Evolutionary conservation across 2,329 filamentous ascomycete species (phyloP), one percentile per base, ranked within the genome.

Genomic region (Exophiala calicioides): DNA sequence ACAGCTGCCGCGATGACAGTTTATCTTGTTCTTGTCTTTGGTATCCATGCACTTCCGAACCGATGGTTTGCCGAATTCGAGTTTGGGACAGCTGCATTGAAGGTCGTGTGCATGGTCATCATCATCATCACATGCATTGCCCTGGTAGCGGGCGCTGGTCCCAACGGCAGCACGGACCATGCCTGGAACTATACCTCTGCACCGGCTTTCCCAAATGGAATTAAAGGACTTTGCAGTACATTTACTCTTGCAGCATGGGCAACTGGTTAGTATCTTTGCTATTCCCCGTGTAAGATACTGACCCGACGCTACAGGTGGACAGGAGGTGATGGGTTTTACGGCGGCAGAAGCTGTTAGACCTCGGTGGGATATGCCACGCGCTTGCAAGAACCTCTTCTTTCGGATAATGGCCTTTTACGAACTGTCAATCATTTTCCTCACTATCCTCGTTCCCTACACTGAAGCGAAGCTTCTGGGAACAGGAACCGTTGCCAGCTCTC

Each of bases 401-500:
- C 71, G 76, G 54, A 70, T 79, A 12, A 57, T 76, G 5, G 65
- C 76, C 50, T 80, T 81, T 58, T 84, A 84, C 58, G 68, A 79
- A 32, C 41, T 79, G 10, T 73, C 73, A 2, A 72, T 77, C 1
- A 67, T 83, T 7, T 70, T 78, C 12, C 78, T 82, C 31, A 79
- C 80, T 19, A 71, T 85, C 42, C 69, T 77, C 5, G 77, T 84
- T n/a, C 72, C 78, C 5, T 77, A 72, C 47, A 72, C 79, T 30
- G 75, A 82, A 68, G 52, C 65, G 0, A 64, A 68, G 26, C 70
- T 84, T 4, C 69, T 82, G 15, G 64, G 64, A n/a, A 58, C 57
- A 8, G 55, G 49, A 15, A 56, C 58, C 5, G 53, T 61, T 3
- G 56, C 61, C 2, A 85, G 88, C 1, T 95, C 89, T 2, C 91